These are phyloP conservation scores for Setaria viridis DNA, from an alignment of 202 grass and related monocot species.

Conservation along the genomic window DNA sequence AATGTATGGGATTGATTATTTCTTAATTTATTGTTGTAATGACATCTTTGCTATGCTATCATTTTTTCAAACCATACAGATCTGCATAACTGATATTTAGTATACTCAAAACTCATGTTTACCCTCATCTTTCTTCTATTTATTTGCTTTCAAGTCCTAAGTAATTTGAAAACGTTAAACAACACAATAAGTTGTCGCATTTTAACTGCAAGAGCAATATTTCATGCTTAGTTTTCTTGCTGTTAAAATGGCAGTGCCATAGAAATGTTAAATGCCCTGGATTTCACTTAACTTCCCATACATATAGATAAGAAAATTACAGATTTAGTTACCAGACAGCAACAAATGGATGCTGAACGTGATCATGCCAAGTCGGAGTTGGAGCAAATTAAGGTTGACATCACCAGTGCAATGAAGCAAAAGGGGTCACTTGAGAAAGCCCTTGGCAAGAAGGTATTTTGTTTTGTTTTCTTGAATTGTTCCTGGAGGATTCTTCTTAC, in stretches of 20 bases:
- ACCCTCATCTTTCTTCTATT: slow-evolving; percentile 23
- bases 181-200: neutral
- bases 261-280: slow-evolving; percentile 15
- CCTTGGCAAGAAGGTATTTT: slow-evolving; percentile 87
- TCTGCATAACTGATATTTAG: slow-evolving; percentile 1
- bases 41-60: neutral
- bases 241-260: neutral
- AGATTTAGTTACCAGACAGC: slow-evolving; percentile 84
- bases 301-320: slow-evolving; percentile 98
- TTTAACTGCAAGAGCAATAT: slow-evolving; percentile 26
- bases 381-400: slow-evolving; percentile 83
- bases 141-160: slow-evolving; percentile 23
- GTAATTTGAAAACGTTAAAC: slow-evolving; percentile 34
- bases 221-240: slow-evolving; percentile 1
- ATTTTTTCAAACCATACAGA: neutral
- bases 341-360: slow-evolving; percentile 94
- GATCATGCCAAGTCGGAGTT: slow-evolving; percentile 82
- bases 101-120: neutral
- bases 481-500: slow-evolving; percentile 26
- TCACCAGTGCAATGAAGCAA: slow-evolving; percentile 73
- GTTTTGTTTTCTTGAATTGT: slow-evolving; percentile 32
- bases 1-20: slow-evolving; percentile 16
- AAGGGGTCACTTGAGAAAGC: slow-evolving; percentile 73
- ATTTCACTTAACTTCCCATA: slow-evolving; percentile 85
- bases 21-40: slow-evolving; percentile 18